Conservation (phyloP, 2,329 filamentous ascomycete genomes). For the Ceratocystis huliohia region DNA sequence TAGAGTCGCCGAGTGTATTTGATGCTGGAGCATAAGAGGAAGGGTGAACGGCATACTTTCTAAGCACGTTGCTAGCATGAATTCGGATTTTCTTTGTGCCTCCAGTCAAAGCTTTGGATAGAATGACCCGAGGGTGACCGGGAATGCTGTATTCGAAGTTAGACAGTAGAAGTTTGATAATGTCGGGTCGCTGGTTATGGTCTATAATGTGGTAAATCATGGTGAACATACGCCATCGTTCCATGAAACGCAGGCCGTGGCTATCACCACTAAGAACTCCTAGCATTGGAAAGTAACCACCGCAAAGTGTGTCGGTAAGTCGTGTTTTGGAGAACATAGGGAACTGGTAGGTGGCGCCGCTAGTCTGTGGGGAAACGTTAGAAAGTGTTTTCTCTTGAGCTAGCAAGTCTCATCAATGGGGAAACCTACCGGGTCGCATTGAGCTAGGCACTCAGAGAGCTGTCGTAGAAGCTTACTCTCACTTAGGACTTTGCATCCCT, state of each 20-base stretch:
- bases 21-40: constrained; percentile 22
- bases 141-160: constrained; percentile 86
- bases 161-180: constrained; percentile 75
- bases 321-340: constrained; percentile 82
- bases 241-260: constrained; percentile 76
- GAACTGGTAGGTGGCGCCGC: constrained; percentile 63
- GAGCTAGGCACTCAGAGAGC: constrained; percentile 87
- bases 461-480: constrained; percentile 91
- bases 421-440: constrained; percentile 67
- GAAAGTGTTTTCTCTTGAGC: not conserved
- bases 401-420: not conserved
- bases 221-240: constrained; percentile 95
- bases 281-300: constrained; percentile 87
- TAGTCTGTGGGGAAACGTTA: constrained; percentile 36
- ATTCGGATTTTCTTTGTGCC: constrained; percentile 87
- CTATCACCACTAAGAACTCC: constrained; percentile 73
- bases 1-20: constrained; percentile 45
- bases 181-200: constrained; percentile 75
- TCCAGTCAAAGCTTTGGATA: constrained; percentile 86
- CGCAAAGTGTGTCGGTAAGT: constrained; percentile 73
- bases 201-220: constrained; percentile 99
- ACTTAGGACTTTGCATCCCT: constrained; percentile 72
- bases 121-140: constrained; percentile 79
- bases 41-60: constrained; percentile 63
- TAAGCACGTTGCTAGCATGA: constrained; percentile 71